Evolutionary conservation across 805 yeast species (phyloP).

Genomic region (Dipodascus albidus): DNA sequence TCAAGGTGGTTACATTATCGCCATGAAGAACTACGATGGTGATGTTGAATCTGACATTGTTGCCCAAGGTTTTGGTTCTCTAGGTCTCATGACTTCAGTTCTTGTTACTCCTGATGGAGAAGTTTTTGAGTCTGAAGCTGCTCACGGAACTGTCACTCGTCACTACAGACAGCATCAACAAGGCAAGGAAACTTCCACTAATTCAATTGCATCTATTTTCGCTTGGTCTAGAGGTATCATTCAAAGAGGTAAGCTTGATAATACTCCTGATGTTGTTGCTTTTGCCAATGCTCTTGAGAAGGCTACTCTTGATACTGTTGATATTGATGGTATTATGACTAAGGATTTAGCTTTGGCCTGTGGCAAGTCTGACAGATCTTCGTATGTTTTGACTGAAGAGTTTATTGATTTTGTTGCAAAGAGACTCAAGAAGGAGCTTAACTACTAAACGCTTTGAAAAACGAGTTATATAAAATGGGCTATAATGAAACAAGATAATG

Average conservation of each 20-base stretch:
- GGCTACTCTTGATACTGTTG: slow-evolving; percentile 81
- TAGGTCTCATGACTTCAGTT: slow-evolving; percentile 95
- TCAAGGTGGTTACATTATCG: slow-evolving; percentile 88
- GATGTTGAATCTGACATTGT: slow-evolving; percentile 95
- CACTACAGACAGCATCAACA: slow-evolving; percentile 93
- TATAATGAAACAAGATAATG: background rate
- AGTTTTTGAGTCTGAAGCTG: slow-evolving; percentile 93
- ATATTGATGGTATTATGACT: slow-evolving; percentile 80
- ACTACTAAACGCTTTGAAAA: background rate
- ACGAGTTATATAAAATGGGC: background rate
- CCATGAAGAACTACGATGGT: slow-evolving; percentile 96
- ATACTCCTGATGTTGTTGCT: slow-evolving; percentile 70
- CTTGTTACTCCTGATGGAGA: slow-evolving; percentile 91
- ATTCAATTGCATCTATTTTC: slow-evolving; percentile 92
- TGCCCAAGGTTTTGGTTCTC: slow-evolving; percentile 95
- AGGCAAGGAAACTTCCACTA: slow-evolving; percentile 95
- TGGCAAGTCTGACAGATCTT: slow-evolving; percentile 72
- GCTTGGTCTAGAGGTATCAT: slow-evolving; percentile 94
- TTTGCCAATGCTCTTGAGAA: slow-evolving; percentile 72
- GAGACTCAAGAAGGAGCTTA: slow-evolving; percentile 35
- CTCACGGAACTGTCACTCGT: slow-evolving; percentile 97
- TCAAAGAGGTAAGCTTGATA: slow-evolving; percentile 85
- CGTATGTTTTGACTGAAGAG: slow-evolving; percentile 86
- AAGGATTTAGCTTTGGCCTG: slow-evolving; percentile 87
- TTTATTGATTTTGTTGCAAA: slow-evolving; percentile 72